These are phyloP conservation scores for Acacia concinna DNA, from an alignment of 331 rosid species.

Conservation along the genomic window DNA sequence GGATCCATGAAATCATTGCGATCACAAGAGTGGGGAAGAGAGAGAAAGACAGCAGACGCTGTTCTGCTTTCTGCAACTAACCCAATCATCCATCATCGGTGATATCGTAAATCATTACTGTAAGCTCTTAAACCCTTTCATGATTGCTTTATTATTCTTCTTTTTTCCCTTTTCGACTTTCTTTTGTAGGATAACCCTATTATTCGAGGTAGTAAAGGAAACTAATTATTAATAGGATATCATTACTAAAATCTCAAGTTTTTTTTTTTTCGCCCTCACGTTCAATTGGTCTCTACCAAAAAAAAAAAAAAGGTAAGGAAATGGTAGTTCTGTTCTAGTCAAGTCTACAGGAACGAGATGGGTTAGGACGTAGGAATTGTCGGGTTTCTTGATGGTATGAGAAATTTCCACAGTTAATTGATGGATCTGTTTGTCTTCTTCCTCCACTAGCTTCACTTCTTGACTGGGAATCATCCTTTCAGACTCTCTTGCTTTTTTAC, in stretches of 20 bases:
- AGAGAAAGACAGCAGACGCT: not conserved
- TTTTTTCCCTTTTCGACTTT: not conserved
- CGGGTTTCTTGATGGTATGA: not conserved
- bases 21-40: not conserved
- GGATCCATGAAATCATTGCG: conserved; percentile 4
- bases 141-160: not conserved
- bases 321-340: conserved; percentile 14
- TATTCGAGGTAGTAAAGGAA: conserved; percentile 34
- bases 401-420: conserved; percentile 11
- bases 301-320: not conserved
- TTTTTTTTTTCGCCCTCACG: conserved; percentile 11
- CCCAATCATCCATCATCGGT: conserved; percentile 19
- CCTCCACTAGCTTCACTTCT: not conserved
- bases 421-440: conserved; percentile 24
- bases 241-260: not conserved
- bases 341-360: not conserved
- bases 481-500: conserved; percentile 22
- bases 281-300: not conserved
- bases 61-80: conserved; percentile 26
- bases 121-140: conserved; percentile 26
- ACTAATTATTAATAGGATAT: conserved; percentile 24
- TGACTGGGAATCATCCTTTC: not conserved
- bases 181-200: conserved; percentile 18
- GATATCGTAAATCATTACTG: conserved; percentile 7
- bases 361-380: conserved; percentile 7